Evolutionary conservation across 2,329 filamentous ascomycete genomes (phyloP).

Genomic region (Tolypocladium paradoxum): DNA sequence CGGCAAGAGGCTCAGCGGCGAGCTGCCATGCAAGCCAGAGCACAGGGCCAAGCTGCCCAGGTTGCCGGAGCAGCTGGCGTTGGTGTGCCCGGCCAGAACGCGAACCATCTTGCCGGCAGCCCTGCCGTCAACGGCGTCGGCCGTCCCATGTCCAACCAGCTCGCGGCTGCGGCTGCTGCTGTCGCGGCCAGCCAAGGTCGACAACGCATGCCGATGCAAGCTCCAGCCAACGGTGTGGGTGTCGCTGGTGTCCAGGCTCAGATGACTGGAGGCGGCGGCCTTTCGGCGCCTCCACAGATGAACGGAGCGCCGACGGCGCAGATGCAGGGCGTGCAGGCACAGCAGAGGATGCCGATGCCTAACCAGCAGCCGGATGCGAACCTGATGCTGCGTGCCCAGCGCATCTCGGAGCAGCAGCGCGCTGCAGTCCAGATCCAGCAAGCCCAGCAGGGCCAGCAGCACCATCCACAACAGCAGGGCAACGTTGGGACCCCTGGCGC

Average conservation of each 20-base stretch:
- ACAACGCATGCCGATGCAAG: slow-evolving; percentile 43
- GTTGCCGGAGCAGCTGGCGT: slow-evolving; percentile 30
- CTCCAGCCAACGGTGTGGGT: slow-evolving; percentile 39
- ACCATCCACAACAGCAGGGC: slow-evolving; percentile 14
- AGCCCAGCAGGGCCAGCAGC: slow-evolving; percentile 19
- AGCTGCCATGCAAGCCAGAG: slow-evolving; percentile 36
- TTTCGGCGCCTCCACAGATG: slow-evolving; percentile 46
- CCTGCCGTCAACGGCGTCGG: slow-evolving; percentile 16
- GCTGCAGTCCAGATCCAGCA: slow-evolving; percentile 38
- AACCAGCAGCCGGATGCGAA: slow-evolving; percentile 36
- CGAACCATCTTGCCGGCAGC: slow-evolving; percentile 15
- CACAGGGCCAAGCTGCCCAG: slow-evolving; percentile 33
- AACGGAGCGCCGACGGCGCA: slow-evolving; percentile 59
- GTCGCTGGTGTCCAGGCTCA: slow-evolving; percentile 33
- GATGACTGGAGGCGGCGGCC: slow-evolving; percentile 34
- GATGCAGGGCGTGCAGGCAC: slow-evolving; percentile 47
- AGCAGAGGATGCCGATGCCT: slow-evolving; percentile 47
- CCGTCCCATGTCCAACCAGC: slow-evolving; percentile 32
- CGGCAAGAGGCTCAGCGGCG: slow-evolving; percentile 50
- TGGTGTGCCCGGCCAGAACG: slow-evolving; percentile 18
- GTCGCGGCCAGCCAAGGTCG: slow-evolving; percentile 33
- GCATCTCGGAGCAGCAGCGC: slow-evolving; percentile 55
- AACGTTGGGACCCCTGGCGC: slow-evolving; percentile 21
- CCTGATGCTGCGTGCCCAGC: slow-evolving; percentile 52
- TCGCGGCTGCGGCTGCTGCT: slow-evolving; percentile 28